Conservation (phyloP, 2,329 filamentous ascomycete genomes). For the Fusarium circinatum region DNA sequence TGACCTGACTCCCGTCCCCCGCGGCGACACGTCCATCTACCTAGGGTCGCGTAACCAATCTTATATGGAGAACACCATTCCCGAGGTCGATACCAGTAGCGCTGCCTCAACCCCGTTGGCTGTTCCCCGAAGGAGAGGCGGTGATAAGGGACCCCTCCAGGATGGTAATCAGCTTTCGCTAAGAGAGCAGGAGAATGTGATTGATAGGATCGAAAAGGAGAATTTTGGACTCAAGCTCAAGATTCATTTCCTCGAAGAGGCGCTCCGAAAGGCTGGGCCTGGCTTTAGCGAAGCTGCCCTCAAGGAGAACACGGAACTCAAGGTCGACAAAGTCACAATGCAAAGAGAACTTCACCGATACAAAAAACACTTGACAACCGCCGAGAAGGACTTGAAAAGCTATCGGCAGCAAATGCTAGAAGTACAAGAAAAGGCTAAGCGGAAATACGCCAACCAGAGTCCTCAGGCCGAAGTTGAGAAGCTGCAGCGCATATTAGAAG, state of each 20-base stretch:
- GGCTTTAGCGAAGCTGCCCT: constrained; percentile 90
- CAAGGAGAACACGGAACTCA: constrained; percentile 95
- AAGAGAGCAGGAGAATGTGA: constrained; percentile 93
- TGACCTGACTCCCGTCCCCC: constrained; percentile 79
- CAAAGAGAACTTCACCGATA: constrained; percentile 86
- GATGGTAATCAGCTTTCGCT: constrained; percentile 92
- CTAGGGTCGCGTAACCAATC: constrained; percentile 73
- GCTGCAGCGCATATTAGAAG: constrained; percentile 65
- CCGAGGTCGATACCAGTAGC: constrained; percentile 82
- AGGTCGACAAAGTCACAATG: constrained; percentile 91
- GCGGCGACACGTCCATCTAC: constrained; percentile 77
- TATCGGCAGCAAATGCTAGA: constrained; percentile 86
- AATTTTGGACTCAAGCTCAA: constrained; percentile 98
- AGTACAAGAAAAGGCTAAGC: constrained; percentile 83
- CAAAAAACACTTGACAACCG: constrained; percentile 82
- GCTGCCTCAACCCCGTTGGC: constrained; percentile 84
- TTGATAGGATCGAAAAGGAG: constrained; percentile 97
- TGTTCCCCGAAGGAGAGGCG: constrained; percentile 70
- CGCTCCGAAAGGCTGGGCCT: constrained; percentile 84
- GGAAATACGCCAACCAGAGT: constrained; percentile 76
- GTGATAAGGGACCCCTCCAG: constrained; percentile 75
- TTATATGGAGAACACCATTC: constrained; percentile 75
- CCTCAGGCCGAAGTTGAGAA: constrained; percentile 70
- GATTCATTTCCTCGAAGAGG: constrained; percentile 95
- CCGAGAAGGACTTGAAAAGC: constrained; percentile 86